These are phyloP conservation scores for Nakazawaea wickerhamii DNA, from an alignment of 805 yeast genomes.

Conservation along the genomic window DNA sequence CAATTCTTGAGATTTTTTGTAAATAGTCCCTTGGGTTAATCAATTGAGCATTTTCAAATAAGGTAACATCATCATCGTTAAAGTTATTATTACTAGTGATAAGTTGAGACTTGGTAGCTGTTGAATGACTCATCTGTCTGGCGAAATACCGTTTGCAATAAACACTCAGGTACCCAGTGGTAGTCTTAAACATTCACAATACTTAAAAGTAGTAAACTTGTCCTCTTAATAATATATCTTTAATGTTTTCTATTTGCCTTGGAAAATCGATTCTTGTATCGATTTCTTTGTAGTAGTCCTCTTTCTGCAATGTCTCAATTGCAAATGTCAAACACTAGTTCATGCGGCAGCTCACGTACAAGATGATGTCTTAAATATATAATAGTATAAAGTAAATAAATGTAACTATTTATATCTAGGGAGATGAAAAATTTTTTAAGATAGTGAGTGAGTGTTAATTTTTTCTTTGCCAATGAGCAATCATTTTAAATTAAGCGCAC, in stretches of 20 bases:
- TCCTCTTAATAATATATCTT: too few species aligned
- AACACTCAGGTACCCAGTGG: background rate
- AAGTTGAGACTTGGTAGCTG: background rate
- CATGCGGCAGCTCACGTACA: conserved; percentile 52
- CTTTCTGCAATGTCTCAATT: background rate
- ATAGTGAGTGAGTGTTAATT: too few species aligned
- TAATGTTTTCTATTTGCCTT: background rate
- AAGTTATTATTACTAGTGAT: background rate
- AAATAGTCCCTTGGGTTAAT: too few species aligned
- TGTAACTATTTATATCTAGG: too few species aligned
- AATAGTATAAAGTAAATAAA: background rate
- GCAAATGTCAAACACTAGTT: conserved; percentile 16
- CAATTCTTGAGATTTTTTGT: conserved; percentile 25
- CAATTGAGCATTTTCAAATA: background rate
- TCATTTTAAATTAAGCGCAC: background rate
- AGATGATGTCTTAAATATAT: background rate
- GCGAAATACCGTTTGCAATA: background rate
- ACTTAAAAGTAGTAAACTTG: too few species aligned
- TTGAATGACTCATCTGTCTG: conserved; percentile 4
- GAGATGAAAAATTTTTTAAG: too few species aligned
- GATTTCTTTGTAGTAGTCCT: background rate
- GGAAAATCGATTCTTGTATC: background rate
- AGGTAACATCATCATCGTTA: background rate
- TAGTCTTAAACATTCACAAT: conserved; percentile 2
- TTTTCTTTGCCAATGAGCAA: background rate